Percentiles rank a stretch among this genome's conserved stretches.
Evolutionary conservation across 805 yeast genomes (phyloP).

Genomic region (Metschnikowia shivogae): DNA sequence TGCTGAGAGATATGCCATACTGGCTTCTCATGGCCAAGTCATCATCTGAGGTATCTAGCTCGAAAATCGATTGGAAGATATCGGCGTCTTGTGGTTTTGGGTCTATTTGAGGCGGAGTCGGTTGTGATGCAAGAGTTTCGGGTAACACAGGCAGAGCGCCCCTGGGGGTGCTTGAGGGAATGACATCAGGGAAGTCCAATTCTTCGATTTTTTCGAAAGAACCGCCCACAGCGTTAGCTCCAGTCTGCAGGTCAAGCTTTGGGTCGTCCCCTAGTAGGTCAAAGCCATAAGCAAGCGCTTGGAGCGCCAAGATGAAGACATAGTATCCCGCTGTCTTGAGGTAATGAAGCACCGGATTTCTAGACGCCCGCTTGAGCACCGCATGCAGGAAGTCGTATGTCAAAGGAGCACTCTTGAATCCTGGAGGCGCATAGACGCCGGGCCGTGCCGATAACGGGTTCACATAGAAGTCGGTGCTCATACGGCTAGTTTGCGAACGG

Average conservation of each 20-base stretch:
- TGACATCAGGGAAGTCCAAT: not conserved
- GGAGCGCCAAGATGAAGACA: not conserved
- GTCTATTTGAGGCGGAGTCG: not conserved
- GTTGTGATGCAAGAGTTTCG: not conserved
- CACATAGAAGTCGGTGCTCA: no score
- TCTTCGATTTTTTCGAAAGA: not conserved
- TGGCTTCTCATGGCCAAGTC: slow-evolving; percentile 9
- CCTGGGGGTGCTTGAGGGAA: not conserved
- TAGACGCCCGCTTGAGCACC: not conserved
- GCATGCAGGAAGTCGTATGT: no score
- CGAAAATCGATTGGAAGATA: slow-evolving; percentile 12
- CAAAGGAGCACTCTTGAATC: no score
- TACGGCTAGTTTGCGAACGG: no score
- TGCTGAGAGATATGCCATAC: slow-evolving; percentile 15
- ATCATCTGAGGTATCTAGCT: slow-evolving; percentile 15
- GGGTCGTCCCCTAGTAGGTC: not conserved
- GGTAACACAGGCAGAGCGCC: not conserved
- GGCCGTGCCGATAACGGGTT: no score
- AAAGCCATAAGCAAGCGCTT: not conserved
- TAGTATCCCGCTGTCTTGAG: not conserved
- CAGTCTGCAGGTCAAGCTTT: no score
- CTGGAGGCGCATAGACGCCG: no score
- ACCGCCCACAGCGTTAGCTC: not conserved
- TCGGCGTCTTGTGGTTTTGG: not conserved
- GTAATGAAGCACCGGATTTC: not conserved